Percentiles rank a stretch among this genome's conserved stretches.
phyloP scores from a whole-genome alignment of 2,329 filamentous ascomycete genomes.

The Aureobasidium mangrovei region DNA sequence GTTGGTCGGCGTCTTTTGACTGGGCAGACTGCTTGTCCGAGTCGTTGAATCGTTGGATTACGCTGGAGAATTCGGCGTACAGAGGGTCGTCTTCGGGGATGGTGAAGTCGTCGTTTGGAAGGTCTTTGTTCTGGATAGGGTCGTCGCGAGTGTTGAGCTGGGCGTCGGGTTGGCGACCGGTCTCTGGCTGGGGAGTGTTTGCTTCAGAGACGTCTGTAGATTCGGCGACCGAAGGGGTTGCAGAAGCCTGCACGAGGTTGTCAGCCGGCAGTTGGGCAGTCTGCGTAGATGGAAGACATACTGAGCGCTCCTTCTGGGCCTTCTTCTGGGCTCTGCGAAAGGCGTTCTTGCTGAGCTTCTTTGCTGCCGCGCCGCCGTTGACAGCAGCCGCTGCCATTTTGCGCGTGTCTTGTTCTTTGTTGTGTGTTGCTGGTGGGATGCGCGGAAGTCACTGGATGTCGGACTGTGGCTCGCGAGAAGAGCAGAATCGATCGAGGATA shows the following conservation, averaged over 20 bases:
- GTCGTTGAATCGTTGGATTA: constrained; percentile 72
- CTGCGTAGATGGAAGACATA: constrained; percentile 26
- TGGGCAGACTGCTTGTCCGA: constrained; percentile 30
- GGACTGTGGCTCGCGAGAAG: not conserved
- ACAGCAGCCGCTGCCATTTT: constrained; percentile 29
- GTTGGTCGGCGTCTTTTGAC: constrained; percentile 63
- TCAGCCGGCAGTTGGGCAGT: constrained; percentile 27
- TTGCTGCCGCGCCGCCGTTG: constrained; percentile 23
- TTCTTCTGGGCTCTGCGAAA: constrained; percentile 90
- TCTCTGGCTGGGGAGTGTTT: constrained; percentile 15
- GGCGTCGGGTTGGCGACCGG: constrained; percentile 4
- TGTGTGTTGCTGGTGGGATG: not conserved
- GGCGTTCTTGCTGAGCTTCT: constrained; percentile 88
- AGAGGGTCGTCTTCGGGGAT: constrained; percentile 51
- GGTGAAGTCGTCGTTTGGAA: constrained; percentile 21
- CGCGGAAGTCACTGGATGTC: not conserved
- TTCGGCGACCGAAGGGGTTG: constrained; percentile 20
- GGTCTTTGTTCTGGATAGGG: constrained; percentile 21
- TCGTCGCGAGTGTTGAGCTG: constrained; percentile 12
- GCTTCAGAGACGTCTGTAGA: constrained; percentile 12
- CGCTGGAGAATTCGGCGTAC: constrained; percentile 72
- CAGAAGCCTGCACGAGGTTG: constrained; percentile 20
- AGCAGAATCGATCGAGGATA: not conserved
- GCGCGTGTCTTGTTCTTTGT: not conserved
- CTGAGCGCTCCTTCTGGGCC: constrained; percentile 63